Evolutionary conservation across 1,139 yeast genomes (phyloP).

Genomic region (Yamadazyma buinensis): DNA sequence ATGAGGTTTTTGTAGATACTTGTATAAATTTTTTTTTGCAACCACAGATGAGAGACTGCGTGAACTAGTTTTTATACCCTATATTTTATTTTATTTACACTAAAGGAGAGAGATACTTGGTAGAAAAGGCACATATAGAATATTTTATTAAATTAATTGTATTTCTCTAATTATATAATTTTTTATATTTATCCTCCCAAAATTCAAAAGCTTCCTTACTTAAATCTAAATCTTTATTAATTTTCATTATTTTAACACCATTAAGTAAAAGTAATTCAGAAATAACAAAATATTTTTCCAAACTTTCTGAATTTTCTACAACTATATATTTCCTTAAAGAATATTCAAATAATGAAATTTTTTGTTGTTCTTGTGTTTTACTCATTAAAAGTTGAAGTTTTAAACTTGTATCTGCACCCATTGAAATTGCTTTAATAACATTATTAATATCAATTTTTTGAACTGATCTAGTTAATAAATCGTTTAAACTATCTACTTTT

Average conservation of each 20-base stretch:
- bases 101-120: too few species aligned
- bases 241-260: conserved; percentile 46
- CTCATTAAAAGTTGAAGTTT: conserved; percentile 26
- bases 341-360: conserved; percentile 54
- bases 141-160: too few species aligned
- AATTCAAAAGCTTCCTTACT: conserved; percentile 45
- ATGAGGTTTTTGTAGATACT: not conserved
- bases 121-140: too few species aligned
- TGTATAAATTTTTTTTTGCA: too few species aligned
- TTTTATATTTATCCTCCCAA: conserved; percentile 36
- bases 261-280: conserved; percentile 72
- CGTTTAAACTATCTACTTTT: conserved; percentile 22
- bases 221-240: conserved; percentile 28
- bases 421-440: conserved; percentile 44
- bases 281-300: conserved; percentile 49
- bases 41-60: conserved; percentile 5
- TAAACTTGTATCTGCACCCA: conserved; percentile 48
- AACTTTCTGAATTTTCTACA: conserved; percentile 11
- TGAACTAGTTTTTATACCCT: too few species aligned
- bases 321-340: conserved; percentile 50
- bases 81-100: too few species aligned
- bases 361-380: conserved; percentile 20
- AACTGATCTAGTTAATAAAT: conserved; percentile 40
- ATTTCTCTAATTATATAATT: too few species aligned
- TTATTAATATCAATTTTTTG: conserved; percentile 46